Evolutionary conservation across 257 asterid genomes (phyloP).

Genomic region (Parsonsia alboflavescens): DNA sequence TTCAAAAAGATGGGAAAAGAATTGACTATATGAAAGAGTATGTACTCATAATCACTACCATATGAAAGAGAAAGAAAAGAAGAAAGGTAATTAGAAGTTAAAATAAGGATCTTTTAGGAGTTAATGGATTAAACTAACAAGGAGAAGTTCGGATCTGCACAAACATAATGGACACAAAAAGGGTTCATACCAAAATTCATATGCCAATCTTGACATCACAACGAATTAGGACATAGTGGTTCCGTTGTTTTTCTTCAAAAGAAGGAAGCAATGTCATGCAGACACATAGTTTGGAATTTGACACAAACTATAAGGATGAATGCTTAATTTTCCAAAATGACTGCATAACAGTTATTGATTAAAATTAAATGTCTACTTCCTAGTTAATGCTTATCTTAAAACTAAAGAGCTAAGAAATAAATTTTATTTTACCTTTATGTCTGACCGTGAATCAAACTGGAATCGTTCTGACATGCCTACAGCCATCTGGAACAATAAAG

Average conservation of each 20-base stretch:
- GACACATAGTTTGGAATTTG: background rate
- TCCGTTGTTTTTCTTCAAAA: background rate
- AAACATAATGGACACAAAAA: background rate
- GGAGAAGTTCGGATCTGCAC: background rate
- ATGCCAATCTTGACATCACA: background rate
- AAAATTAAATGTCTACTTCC: background rate
- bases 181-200: background rate
- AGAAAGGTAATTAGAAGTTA: background rate
- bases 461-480: conserved; percentile 87
- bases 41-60: background rate
- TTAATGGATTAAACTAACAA: background rate
- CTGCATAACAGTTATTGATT: background rate
- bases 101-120: background rate
- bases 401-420: background rate
- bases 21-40: background rate
- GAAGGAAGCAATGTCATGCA: background rate
- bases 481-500: conserved; percentile 70
- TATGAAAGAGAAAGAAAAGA: background rate
- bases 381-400: background rate
- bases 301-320: background rate
- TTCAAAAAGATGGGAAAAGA: background rate
- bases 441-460: conserved; percentile 74
- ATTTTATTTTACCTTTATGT: conserved; percentile 50
- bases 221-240: background rate
- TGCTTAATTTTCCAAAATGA: background rate